A percentile compares a stretch with the other conserved stretches of the same genome.
phyloP scores from a whole-genome alignment of 176 grass and related monocot species.

The Aegilops umbellulata region DNA sequence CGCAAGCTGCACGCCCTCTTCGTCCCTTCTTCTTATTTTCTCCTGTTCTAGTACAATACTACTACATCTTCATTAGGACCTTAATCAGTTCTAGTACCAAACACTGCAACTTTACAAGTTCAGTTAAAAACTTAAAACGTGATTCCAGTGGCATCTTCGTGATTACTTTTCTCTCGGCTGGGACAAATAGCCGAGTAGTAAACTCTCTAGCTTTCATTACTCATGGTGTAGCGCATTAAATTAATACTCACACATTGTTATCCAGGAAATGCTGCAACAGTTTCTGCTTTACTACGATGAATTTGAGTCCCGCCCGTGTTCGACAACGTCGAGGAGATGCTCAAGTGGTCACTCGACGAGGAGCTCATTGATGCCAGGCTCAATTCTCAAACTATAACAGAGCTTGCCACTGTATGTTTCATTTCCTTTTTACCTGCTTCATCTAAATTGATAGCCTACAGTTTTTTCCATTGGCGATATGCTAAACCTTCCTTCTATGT shows the following conservation, averaged over 20 bases:
- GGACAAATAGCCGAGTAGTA: background rate
- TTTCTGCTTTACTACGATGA: constrained; percentile 69
- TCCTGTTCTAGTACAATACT: background rate
- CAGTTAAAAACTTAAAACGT: too few relatives aligned
- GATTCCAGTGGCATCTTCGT: too few relatives aligned
- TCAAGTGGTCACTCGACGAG: constrained; percentile 75
- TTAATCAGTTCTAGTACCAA: background rate
- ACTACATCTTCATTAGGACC: background rate
- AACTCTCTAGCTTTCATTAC: background rate
- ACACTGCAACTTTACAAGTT: background rate
- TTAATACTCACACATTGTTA: background rate
- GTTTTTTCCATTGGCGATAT: background rate
- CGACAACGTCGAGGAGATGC: constrained; percentile 76
- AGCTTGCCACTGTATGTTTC: too few relatives aligned
- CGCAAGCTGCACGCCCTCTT: constrained; percentile 49
- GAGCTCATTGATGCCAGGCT: constrained; percentile 46
- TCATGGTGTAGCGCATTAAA: background rate
- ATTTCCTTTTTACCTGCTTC: too few relatives aligned
- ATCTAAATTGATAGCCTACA: too few relatives aligned
- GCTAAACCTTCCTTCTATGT: background rate
- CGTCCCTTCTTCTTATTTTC: background rate
- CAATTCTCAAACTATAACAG: too few relatives aligned
- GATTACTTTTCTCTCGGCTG: background rate
- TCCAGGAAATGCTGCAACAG: constrained; percentile 23
- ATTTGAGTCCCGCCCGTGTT: constrained; percentile 65